Evolutionary conservation across 768 basidiomycete species (phyloP).

Genomic region (Hysterangium stoloniferum): DNA sequence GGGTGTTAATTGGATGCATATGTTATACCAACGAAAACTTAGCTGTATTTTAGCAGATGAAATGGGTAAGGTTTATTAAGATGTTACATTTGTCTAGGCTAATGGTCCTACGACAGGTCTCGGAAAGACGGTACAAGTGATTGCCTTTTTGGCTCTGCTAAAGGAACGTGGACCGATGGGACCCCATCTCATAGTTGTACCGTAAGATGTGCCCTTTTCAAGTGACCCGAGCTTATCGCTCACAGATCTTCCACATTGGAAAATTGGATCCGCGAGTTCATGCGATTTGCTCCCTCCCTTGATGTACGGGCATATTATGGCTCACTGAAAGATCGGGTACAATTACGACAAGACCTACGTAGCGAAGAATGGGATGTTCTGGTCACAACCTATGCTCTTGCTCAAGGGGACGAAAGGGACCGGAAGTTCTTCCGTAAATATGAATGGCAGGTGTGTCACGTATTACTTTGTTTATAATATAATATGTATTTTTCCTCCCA

Average conservation of each 20-base stretch:
- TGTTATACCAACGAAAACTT: conserved; percentile 69
- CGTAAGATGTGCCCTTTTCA: conserved; percentile 47
- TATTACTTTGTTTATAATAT: no score
- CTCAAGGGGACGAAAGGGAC: conserved; percentile 80
- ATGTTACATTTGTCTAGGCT: conserved; percentile 5
- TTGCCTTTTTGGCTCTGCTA: conserved; percentile 88
- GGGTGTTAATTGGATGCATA: conserved; percentile 95
- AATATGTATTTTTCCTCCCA: conserved; percentile 26
- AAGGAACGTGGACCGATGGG: conserved; percentile 73
- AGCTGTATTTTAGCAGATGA: conserved; percentile 98
- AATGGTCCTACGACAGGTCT: conserved; percentile 49
- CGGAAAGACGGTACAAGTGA: conserved; percentile 98
- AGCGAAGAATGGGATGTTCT: conserved; percentile 82
- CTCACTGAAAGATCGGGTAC: conserved; percentile 74
- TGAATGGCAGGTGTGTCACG: conserved; percentile 76
- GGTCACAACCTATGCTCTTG: conserved; percentile 93
- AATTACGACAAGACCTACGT: conserved; percentile 63
- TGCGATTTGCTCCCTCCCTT: conserved; percentile 80
- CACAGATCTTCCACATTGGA: conserved; percentile 88
- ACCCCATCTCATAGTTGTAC: conserved; percentile 91
- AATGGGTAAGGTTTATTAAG: conserved; percentile 68
- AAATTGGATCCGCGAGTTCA: conserved; percentile 98
- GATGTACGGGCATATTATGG: conserved; percentile 91
- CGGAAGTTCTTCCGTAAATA: conserved; percentile 89
- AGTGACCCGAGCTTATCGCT: conserved; percentile 3